These are phyloP conservation scores for Trametes maxima DNA, from an alignment of 768 basidiomycete genomes.

Conservation along the genomic window DNA sequence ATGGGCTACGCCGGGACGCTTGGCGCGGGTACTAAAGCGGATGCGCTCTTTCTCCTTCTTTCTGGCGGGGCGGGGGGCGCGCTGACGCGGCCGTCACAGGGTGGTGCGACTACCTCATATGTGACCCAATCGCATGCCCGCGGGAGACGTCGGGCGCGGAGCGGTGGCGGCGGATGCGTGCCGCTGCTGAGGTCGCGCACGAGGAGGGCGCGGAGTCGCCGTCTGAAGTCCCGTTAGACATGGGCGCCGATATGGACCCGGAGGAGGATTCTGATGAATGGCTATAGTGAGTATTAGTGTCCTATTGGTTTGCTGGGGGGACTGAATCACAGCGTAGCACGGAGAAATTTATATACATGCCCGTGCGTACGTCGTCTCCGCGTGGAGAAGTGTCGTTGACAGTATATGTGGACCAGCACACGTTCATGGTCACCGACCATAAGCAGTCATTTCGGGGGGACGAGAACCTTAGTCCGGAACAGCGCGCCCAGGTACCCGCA, in stretches of 20 bases:
- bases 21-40: slow-evolving; percentile 36
- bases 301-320: neutral
- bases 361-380: slow-evolving; percentile 36
- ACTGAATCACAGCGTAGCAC: slow-evolving; percentile 31
- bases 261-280: slow-evolving; percentile 40
- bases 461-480: slow-evolving; percentile 24
- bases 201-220: too few relatives aligned
- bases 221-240: slow-evolving; percentile 37
- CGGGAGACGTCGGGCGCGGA: slow-evolving; percentile 40
- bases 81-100: slow-evolving; percentile 28
- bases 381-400: neutral
- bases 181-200: neutral
- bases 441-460: slow-evolving; percentile 46
- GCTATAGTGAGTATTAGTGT: slow-evolving; percentile 43
- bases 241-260: slow-evolving; percentile 46
- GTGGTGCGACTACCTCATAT: slow-evolving; percentile 52
- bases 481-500: slow-evolving; percentile 16
- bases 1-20: slow-evolving; percentile 57
- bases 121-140: slow-evolving; percentile 48
- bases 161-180: slow-evolving; percentile 26
- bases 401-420: slow-evolving; percentile 36
- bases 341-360: slow-evolving; percentile 51
- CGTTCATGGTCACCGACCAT: slow-evolving; percentile 54
- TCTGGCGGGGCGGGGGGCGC: neutral
- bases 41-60: slow-evolving; percentile 5